Conservation (phyloP, 768 basidiomycete genomes). For the Glaciozyma martinii region DNA sequence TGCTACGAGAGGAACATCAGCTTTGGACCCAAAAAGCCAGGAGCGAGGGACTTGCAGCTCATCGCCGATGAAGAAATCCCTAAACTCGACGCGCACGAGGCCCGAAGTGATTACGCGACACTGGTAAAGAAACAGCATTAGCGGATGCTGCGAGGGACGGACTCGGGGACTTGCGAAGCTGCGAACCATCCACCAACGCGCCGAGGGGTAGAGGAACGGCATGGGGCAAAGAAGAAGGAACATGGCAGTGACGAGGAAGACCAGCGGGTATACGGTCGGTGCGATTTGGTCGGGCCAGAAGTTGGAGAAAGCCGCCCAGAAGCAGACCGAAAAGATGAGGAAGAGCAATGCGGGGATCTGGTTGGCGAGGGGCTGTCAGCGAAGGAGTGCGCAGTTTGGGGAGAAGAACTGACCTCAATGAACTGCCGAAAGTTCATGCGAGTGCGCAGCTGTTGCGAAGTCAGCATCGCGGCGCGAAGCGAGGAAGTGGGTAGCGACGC, state of each 20-base stretch:
- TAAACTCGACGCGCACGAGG: conserved; percentile 44
- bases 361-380: conserved; percentile 40
- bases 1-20: not conserved
- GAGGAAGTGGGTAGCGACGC: too few relatives aligned
- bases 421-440: too few relatives aligned
- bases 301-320: conserved; percentile 70
- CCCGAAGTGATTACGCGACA: conserved; percentile 59
- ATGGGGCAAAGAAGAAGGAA: conserved; percentile 61
- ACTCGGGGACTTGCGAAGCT: conserved; percentile 39
- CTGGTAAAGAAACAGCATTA: not conserved
- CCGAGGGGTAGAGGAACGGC: conserved; percentile 53
- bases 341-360: conserved; percentile 67
- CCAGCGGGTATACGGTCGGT: conserved; percentile 68
- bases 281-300: conserved; percentile 49
- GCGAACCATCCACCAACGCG: conserved; percentile 73
- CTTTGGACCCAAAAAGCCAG: too few relatives aligned
- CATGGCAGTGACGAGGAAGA: conserved; percentile 63
- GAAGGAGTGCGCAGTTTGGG: not conserved
- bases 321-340: conserved; percentile 62
- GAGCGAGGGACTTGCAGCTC: conserved; percentile 15
- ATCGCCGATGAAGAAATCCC: conserved; percentile 45
- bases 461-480: too few relatives aligned
- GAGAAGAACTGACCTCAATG: too few relatives aligned
- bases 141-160: not conserved
- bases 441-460: not conserved